These are phyloP conservation scores for Diutina scorzettiae DNA, from an alignment of 1,139 yeast genomes.

Conservation along the genomic window DNA sequence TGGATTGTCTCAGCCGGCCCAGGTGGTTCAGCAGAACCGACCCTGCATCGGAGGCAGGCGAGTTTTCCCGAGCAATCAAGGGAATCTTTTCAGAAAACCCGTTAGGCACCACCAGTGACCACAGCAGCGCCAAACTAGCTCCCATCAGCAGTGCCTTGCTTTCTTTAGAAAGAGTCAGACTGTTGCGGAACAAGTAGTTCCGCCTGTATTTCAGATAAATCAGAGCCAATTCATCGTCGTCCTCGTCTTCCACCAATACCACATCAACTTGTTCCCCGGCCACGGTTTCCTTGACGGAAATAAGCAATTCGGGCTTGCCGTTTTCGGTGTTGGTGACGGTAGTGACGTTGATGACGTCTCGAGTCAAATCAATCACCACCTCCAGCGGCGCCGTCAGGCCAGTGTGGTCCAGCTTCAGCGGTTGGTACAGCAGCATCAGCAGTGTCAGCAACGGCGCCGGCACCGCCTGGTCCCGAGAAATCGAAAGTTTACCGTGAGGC, in stretches of 20 bases:
- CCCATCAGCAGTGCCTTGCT: neutral
- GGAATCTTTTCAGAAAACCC: neutral
- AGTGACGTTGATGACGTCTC: neutral
- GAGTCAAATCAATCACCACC: slow-evolving; percentile 2
- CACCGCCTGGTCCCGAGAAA: neutral
- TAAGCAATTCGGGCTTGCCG: neutral
- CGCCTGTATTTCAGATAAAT: slow-evolving; percentile 1
- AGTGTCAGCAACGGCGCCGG: slow-evolving; percentile 2
- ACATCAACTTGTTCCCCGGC: neutral
- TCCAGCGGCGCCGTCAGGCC: slow-evolving; percentile 5
- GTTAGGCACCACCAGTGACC: too few species aligned
- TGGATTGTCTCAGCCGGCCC: neutral
- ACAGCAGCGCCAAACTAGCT: neutral
- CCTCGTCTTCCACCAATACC: slow-evolving; percentile 2
- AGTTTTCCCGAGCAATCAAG: neutral
- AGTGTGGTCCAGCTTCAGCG: neutral
- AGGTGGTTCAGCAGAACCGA: neutral
- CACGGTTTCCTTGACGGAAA: neutral
- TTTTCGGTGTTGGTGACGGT: neutral
- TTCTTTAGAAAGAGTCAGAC: neutral
- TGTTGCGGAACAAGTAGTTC: slow-evolving; percentile 4
- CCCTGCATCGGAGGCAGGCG: neutral
- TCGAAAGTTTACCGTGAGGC: neutral
- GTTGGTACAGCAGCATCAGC: slow-evolving; percentile 1
- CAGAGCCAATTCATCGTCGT: slow-evolving; percentile 1